These are phyloP conservation scores for Pneumocystis oryctolagi DNA, from an alignment of 1,139 yeast genomes.

Conservation along the genomic window DNA sequence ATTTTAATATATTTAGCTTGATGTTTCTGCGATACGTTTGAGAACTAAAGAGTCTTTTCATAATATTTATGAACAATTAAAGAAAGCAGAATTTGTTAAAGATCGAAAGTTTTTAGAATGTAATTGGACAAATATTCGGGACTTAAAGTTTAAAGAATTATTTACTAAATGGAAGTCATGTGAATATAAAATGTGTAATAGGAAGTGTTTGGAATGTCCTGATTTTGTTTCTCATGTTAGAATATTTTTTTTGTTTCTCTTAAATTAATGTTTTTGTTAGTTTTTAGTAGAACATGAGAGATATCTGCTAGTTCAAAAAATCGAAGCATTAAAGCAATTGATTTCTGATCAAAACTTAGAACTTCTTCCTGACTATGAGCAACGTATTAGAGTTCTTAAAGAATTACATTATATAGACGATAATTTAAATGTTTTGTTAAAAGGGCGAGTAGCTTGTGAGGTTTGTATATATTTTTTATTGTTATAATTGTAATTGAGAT, in stretches of 20 bases:
- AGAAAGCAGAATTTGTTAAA: background rate
- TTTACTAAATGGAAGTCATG: slow-evolving; percentile 33
- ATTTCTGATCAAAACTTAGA: slow-evolving; percentile 81
- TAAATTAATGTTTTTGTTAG: slow-evolving; percentile 20
- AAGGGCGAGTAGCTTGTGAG: slow-evolving; percentile 80
- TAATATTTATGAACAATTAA: slow-evolving; percentile 5
- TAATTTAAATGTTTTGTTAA: slow-evolving; percentile 59
- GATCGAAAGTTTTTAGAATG: slow-evolving; percentile 4
- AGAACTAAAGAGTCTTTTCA: slow-evolving; percentile 5
- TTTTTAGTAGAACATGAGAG: slow-evolving; percentile 29
- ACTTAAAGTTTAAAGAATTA: slow-evolving; percentile 25
- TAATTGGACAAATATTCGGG: slow-evolving; percentile 14
- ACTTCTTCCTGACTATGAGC: slow-evolving; percentile 83
- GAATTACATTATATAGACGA: slow-evolving; percentile 64
- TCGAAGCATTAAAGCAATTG: slow-evolving; percentile 42
- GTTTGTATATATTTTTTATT: slow-evolving; percentile 2
- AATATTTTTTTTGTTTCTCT: slow-evolving; percentile 14
- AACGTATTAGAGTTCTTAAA: slow-evolving; percentile 61
- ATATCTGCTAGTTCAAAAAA: slow-evolving; percentile 34
- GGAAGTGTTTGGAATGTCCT: slow-evolving; percentile 19
- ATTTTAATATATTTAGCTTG: slow-evolving; percentile 3
- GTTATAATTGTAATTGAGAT: background rate
- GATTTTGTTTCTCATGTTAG: slow-evolving; percentile 12
- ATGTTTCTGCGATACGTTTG: slow-evolving; percentile 3
- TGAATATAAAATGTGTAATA: slow-evolving; percentile 26